Conservation (phyloP, 352 stramenopile genomes). For the Halophytophthora polymorphica region DNA sequence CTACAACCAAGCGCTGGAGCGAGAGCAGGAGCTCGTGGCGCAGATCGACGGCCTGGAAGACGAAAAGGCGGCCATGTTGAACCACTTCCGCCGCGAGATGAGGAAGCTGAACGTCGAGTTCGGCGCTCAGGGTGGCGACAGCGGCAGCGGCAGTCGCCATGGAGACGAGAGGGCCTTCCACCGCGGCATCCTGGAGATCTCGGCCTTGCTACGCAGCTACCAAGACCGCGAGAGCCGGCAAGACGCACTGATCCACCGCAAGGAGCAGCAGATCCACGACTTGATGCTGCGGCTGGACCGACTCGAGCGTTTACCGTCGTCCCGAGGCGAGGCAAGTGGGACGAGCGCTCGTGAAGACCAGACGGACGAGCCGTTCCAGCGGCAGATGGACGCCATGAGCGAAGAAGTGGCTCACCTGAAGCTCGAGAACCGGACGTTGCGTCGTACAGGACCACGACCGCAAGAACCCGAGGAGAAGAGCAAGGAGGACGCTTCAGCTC, state of each 20-base stretch:
- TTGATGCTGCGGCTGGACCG: conserved; percentile 30
- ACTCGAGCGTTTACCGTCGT: conserved; percentile 16
- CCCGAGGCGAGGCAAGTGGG: conserved; percentile 6
- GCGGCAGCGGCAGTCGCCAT: conserved; percentile 1
- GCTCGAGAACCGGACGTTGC: conserved; percentile 50
- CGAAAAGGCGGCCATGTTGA: conserved; percentile 30
- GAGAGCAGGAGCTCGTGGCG: conserved; percentile 28
- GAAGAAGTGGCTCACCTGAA: conserved; percentile 46
- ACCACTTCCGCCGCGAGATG: conserved; percentile 41
- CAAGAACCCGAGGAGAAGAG: not conserved
- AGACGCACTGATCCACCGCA: conserved; percentile 36
- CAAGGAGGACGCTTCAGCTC: conserved; percentile 6
- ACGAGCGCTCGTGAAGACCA: conserved; percentile 9
- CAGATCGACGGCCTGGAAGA: conserved; percentile 39
- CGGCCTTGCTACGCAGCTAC: conserved; percentile 36
- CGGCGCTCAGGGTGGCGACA: conserved; percentile 9
- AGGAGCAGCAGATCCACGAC: conserved; percentile 43
- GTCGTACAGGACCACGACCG: conserved; percentile 7
- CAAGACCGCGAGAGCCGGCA: conserved; percentile 44
- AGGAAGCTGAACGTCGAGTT: conserved; percentile 37
- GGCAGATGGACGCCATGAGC: conserved; percentile 31
- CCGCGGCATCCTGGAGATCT: conserved; percentile 29
- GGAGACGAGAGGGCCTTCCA: conserved; percentile 25
- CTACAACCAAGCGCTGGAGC: conserved; percentile 25
- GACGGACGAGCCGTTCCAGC: conserved; percentile 16